A percentile compares a stretch with the other conserved stretches of the same genome.
Evolutionary conservation across 192 early-diverging fungal genomes (phyloP).

Genomic region (Backusella australiensis): DNA sequence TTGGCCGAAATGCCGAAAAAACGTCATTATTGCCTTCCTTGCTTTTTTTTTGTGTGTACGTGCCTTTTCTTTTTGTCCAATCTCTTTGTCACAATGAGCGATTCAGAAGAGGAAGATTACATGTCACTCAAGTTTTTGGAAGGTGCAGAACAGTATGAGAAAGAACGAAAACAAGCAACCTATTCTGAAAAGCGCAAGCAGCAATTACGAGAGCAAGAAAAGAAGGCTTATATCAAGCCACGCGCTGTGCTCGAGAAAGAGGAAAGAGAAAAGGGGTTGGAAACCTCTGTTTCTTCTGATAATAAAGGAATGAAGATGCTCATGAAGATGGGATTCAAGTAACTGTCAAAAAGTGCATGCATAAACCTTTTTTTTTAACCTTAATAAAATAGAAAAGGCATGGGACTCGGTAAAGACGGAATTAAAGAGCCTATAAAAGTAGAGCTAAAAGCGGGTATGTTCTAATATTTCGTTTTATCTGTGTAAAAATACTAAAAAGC

Average conservation of each 20-base stretch:
- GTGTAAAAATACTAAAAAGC: background rate
- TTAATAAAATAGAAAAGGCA: conserved; percentile 35
- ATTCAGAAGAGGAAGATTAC: conserved; percentile 50
- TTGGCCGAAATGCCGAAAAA: background rate
- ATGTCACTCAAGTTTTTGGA: conserved; percentile 49
- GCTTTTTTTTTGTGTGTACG: background rate
- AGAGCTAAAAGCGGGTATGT: conserved; percentile 20
- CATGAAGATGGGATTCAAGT: conserved; percentile 60
- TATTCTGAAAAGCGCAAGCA: conserved; percentile 42
- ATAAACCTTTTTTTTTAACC: background rate
- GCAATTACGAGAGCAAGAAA: conserved; percentile 38
- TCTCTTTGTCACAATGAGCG: conserved; percentile 1
- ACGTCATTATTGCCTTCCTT: background rate
- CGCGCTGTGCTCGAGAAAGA: conserved; percentile 42
- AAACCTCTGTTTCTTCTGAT: conserved; percentile 42
- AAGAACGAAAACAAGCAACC: conserved; percentile 21
- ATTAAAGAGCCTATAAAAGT: conserved; percentile 31
- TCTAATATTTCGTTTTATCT: no score
- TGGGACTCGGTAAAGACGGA: conserved; percentile 38
- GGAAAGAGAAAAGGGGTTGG: conserved; percentile 45
- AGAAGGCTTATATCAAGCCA: conserved; percentile 43
- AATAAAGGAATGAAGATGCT: conserved; percentile 58
- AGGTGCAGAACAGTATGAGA: conserved; percentile 26
- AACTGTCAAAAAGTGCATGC: background rate
- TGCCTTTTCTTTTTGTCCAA: background rate